Conservation (phyloP, 805 yeast genomes). For the Saccharomycopsis fibuligera region DNA sequence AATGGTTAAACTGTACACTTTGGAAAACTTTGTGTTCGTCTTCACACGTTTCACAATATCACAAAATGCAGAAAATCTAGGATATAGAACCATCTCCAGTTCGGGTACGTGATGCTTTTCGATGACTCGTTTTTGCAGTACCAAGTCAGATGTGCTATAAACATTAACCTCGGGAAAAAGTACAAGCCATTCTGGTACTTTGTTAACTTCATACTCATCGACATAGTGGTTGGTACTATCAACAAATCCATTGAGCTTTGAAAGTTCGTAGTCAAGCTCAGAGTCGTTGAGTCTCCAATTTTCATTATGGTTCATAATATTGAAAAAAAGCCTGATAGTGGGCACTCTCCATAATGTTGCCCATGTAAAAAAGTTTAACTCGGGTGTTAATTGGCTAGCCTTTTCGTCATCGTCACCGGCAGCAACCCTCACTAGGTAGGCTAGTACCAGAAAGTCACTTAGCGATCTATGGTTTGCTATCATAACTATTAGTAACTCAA, state of each 20-base stretch:
- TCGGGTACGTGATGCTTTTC: constrained; percentile 54
- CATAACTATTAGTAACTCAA: too few relatives aligned
- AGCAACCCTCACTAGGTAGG: constrained; percentile 13
- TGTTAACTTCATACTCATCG: constrained; percentile 26
- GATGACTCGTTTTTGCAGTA: constrained; percentile 47
- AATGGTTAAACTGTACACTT: constrained; percentile 52
- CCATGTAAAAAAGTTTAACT: constrained; percentile 66
- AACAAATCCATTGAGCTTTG: constrained; percentile 5
- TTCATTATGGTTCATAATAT: constrained; percentile 55
- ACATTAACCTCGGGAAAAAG: constrained; percentile 84
- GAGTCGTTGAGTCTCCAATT: constrained; percentile 44
- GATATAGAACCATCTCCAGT: constrained; percentile 61
- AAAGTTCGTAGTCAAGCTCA: constrained; percentile 32
- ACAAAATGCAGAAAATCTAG: constrained; percentile 59
- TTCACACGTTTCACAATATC: constrained; percentile 40
- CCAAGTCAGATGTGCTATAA: constrained; percentile 41
- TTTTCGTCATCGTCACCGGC: constrained; percentile 2
- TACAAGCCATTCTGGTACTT: constrained; percentile 53
- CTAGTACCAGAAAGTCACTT: constrained; percentile 16
- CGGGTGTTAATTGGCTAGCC: constrained; percentile 28
- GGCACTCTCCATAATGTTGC: constrained; percentile 60
- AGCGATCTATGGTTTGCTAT: constrained; percentile 16
- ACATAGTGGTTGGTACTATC: constrained; percentile 2
- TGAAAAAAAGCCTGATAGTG: constrained; percentile 38
- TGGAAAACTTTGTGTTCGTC: constrained; percentile 18